Evolutionary conservation across 1,284 basidiomycete genomes (phyloP).

Genomic region (Pulveroboletus sp.): DNA sequence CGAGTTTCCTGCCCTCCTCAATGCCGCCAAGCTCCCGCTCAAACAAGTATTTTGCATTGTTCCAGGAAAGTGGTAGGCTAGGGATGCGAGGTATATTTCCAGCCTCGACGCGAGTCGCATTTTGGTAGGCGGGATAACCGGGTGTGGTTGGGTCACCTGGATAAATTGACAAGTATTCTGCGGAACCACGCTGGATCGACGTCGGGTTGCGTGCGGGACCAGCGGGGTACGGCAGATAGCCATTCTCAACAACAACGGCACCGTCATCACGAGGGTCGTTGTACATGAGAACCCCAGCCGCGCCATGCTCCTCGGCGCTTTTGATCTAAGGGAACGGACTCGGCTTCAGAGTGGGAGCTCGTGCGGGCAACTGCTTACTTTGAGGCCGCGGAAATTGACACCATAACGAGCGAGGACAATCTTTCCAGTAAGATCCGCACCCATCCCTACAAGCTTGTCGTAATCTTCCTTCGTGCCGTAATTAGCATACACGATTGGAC

Average conservation of each 20-base stretch:
- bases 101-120: constrained; percentile 68
- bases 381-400: constrained; percentile 77
- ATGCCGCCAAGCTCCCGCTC: constrained; percentile 47
- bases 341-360: neutral
- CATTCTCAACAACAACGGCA: constrained; percentile 74
- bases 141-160: constrained; percentile 88
- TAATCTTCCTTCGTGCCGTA: constrained; percentile 82
- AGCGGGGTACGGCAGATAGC: constrained; percentile 73
- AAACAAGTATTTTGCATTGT: constrained; percentile 60
- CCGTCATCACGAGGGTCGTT: constrained; percentile 90
- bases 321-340: constrained; percentile 50
- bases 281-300: constrained; percentile 75
- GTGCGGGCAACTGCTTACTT: constrained; percentile 39
- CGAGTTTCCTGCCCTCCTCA: constrained; percentile 37
- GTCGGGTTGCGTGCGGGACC: constrained; percentile 88
- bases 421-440: constrained; percentile 74
- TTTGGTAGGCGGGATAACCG: constrained; percentile 82
- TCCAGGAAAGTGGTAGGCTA: constrained; percentile 75
- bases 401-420: constrained; percentile 89
- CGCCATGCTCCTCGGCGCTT: constrained; percentile 82
- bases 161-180: constrained; percentile 79
- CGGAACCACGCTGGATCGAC: constrained; percentile 84
- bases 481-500: constrained; percentile 76
- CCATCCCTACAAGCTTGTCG: constrained; percentile 54
- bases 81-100: constrained; percentile 80